Conservation (phyloP, 257 asterid species). For the Pogostemon cablin region DNA sequence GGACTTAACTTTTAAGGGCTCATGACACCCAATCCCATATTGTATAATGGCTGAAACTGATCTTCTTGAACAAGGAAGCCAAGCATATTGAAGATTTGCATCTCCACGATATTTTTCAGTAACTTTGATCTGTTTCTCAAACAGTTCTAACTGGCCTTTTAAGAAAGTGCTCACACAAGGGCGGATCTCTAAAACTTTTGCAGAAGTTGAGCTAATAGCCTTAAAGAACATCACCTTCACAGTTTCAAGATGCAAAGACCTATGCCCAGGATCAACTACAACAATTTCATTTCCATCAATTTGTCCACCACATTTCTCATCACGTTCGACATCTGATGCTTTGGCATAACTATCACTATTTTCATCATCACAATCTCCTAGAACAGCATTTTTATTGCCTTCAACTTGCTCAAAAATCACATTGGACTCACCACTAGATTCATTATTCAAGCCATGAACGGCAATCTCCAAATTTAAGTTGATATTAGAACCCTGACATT, state of each 20-base stretch:
- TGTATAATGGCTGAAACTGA: slow-evolving; percentile 49
- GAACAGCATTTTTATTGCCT: slow-evolving; percentile 40
- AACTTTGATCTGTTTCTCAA: slow-evolving; percentile 73
- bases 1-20: slow-evolving; percentile 41
- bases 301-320: slow-evolving; percentile 37
- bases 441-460: slow-evolving; percentile 62
- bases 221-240: slow-evolving; percentile 53
- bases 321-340: slow-evolving; percentile 37
- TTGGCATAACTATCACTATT: slow-evolving; percentile 41
- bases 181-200: slow-evolving; percentile 50
- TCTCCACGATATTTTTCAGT: slow-evolving; percentile 65
- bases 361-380: slow-evolving; percentile 44
- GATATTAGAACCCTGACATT: slow-evolving; percentile 48
- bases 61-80: slow-evolving; percentile 82
- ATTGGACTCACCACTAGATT: slow-evolving; percentile 77
- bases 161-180: slow-evolving; percentile 42
- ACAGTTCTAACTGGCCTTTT: slow-evolving; percentile 67
- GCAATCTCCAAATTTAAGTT: slow-evolving; percentile 77
- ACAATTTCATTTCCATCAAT: slow-evolving; percentile 32
- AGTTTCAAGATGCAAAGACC: slow-evolving; percentile 39
- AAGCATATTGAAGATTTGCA: slow-evolving; percentile 73
- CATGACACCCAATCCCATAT: slow-evolving; percentile 64
- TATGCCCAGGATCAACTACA: slow-evolving; percentile 35
- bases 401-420: slow-evolving; percentile 46
- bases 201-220: slow-evolving; percentile 46